Conservation (phyloP, 1,139 yeast species). For the Yamadazyma sp. region DNA sequence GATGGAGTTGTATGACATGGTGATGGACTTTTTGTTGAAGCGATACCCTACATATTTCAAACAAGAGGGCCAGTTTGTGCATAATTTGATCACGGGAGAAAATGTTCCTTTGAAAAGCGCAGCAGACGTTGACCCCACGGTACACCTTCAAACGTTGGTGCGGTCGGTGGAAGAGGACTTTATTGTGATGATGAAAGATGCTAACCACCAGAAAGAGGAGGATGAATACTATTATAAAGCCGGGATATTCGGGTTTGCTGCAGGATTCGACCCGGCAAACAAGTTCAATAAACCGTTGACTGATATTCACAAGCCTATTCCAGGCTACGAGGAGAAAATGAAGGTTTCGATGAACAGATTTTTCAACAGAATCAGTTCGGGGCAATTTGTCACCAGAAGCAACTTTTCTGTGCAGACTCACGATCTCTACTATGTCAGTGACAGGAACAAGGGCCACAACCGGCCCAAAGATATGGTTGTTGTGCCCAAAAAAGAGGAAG, state of each 20-base stretch:
- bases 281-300: constrained; percentile 57
- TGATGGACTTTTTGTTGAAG: constrained; percentile 45
- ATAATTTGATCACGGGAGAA: constrained; percentile 44
- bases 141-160: constrained; percentile 43
- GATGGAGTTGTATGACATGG: constrained; percentile 54
- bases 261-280: constrained; percentile 67
- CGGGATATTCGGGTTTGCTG: constrained; percentile 69
- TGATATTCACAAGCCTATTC: constrained; percentile 61
- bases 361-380: constrained; percentile 48
- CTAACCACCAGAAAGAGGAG: constrained; percentile 31
- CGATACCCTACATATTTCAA: constrained; percentile 63
- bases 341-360: constrained; percentile 62
- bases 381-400: constrained; percentile 56
- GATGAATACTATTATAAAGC: constrained; percentile 64
- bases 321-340: constrained; percentile 54
- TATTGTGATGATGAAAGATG: constrained; percentile 55
- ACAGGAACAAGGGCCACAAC: constrained; percentile 50
- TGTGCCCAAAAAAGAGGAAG: constrained; percentile 29
- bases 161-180: constrained; percentile 68
- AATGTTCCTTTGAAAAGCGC: constrained; percentile 31
- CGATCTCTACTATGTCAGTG: constrained; percentile 48
- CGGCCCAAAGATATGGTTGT: constrained; percentile 22
- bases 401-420: constrained; percentile 68
- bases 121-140: constrained; percentile 21
- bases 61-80: constrained; percentile 28